A percentile compares a stretch with the other conserved stretches of the same genome.
Conservation (phyloP, 139 green algal species). For the Ettlia oleoabundans region DNA sequence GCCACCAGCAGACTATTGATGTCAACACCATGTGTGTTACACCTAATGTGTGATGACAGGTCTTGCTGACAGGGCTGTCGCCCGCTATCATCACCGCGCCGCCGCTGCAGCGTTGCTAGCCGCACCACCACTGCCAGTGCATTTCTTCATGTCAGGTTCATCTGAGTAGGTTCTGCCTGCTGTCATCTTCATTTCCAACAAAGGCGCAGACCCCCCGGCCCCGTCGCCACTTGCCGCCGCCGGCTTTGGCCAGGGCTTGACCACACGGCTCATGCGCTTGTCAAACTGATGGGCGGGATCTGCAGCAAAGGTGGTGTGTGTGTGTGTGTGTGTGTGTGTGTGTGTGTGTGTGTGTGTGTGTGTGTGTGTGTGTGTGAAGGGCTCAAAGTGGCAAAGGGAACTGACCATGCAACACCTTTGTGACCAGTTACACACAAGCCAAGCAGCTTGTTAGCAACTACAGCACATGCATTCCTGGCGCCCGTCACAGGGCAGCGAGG, state of each 20-base stretch:
- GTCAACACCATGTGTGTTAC: too few species aligned
- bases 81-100: neutral
- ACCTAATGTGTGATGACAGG: too few species aligned
- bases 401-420: too few species aligned
- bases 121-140: neutral
- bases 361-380: too few species aligned
- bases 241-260: constrained; percentile 8
- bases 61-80: neutral
- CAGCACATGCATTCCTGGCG: too few species aligned
- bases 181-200: constrained; percentile 7
- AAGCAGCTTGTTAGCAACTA: too few species aligned
- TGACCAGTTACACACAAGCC: too few species aligned
- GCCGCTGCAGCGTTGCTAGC: neutral
- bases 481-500: too few species aligned
- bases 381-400: too few species aligned
- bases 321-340: too few species aligned
- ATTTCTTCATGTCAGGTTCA: constrained; percentile 17
- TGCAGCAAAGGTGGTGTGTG: neutral
- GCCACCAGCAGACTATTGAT: too few species aligned
- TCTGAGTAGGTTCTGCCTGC: neutral
- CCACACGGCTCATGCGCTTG: constrained; percentile 1
- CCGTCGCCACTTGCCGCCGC: neutral
- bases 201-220: neutral
- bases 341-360: too few species aligned
- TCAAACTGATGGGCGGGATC: constrained; percentile 14